Conservation (phyloP, 768 basidiomycete genomes). For the Kwoniella bestiolae region DNA sequence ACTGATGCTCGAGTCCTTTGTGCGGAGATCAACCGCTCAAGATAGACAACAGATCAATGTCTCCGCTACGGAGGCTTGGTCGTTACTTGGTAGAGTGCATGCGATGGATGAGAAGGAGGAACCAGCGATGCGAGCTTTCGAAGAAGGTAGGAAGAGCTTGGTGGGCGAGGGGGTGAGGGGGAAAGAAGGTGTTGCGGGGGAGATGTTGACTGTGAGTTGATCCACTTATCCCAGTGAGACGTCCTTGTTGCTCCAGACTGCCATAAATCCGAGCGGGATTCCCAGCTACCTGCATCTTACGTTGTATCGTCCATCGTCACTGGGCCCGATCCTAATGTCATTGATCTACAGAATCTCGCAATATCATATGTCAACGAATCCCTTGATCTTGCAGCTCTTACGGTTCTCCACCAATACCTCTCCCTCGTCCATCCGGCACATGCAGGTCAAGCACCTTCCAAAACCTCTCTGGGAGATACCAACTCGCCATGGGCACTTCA, state of each 20-base stretch:
- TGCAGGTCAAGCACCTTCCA: conserved; percentile 60
- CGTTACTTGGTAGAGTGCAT: conserved; percentile 83
- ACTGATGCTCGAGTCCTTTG: conserved; percentile 85
- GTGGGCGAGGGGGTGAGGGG: conserved; percentile 23
- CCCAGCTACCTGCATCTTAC: neutral
- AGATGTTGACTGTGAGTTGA: conserved; percentile 46
- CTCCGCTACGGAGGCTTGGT: conserved; percentile 80
- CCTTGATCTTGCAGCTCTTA: conserved; percentile 81
- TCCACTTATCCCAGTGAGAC: neutral
- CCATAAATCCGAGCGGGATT: no score
- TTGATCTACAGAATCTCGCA: conserved; percentile 74
- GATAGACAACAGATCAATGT: conserved; percentile 17
- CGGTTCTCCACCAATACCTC: conserved; percentile 85
- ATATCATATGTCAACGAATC: conserved; percentile 96
- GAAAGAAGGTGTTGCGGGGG: conserved; percentile 32
- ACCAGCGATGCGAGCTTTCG: conserved; percentile 59
- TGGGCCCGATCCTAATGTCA: neutral
- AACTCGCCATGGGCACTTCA: conserved; percentile 75
- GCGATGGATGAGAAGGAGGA: conserved; percentile 61
- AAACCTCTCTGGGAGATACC: conserved; percentile 22
- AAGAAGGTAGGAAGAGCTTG: conserved; percentile 49
- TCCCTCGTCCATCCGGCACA: conserved; percentile 63
- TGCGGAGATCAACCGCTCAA: conserved; percentile 54
- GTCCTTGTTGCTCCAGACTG: no score
- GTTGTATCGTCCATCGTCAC: no score